Percentiles rank a stretch among this genome's conserved stretches.
Evolutionary conservation across 371 early-diverging fungal genomes (phyloP).

Genomic region (Fennellomyces sp.): DNA sequence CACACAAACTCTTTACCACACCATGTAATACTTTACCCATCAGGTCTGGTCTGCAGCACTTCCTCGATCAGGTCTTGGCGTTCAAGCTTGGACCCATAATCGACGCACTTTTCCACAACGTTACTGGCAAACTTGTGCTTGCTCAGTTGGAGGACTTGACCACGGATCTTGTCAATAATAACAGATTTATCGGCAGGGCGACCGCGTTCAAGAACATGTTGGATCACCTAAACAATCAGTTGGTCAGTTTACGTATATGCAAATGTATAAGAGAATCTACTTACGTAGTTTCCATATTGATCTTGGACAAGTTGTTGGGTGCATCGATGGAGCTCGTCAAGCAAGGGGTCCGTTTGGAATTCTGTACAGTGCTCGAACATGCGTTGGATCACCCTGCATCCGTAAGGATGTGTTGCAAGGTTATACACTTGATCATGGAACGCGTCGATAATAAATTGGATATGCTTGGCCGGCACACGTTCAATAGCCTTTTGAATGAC

Average conservation of each 20-base stretch:
- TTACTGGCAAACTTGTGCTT: constrained; percentile 99
- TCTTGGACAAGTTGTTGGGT: constrained; percentile 97
- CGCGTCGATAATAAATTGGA: constrained; percentile 95
- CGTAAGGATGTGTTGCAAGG: constrained; percentile 99
- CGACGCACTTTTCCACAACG: constrained; percentile 96
- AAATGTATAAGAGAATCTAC: not conserved
- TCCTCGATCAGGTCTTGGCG: constrained; percentile 88
- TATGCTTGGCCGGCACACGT: constrained; percentile 90
- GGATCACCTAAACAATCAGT: constrained; percentile 60
- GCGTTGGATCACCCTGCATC: constrained; percentile 99
- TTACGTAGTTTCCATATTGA: constrained; percentile 97
- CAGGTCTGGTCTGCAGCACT: constrained; percentile 73
- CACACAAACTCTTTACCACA: not conserved
- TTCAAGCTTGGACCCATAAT: constrained; percentile 75
- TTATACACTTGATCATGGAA: constrained; percentile 97
- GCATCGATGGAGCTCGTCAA: constrained; percentile 93
- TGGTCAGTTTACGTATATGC: not conserved
- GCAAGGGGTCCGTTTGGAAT: constrained; percentile 81
- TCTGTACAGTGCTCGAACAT: constrained; percentile 99
- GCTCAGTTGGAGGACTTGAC: constrained; percentile 87
- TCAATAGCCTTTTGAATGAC: constrained; percentile 99
- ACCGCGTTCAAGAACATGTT: constrained; percentile 98
- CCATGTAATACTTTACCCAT: constrained; percentile 56
- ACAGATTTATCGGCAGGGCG: constrained; percentile 81
- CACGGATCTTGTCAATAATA: constrained; percentile 90